Base-by-base conservation (phyloP, 768 basidiomycete genomes). In the Pleurotus eryngii region DNA sequence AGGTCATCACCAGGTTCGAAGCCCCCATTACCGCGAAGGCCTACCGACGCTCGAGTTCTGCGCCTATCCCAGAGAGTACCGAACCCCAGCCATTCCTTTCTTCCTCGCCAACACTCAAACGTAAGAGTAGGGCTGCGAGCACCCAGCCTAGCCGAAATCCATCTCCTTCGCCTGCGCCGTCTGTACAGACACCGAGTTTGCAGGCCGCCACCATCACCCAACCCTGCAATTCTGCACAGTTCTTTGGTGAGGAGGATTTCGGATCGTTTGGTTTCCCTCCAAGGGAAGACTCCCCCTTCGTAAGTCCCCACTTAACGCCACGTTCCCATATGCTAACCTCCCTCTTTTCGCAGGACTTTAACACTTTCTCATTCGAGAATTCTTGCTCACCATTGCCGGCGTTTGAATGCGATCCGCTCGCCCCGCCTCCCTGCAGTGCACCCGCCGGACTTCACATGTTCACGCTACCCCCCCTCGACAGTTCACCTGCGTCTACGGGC, bases 1-100 rank as follows among this genome's bases (percentile, higher is more conserved):
- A 84, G 68, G 73, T 90, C 64, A 76, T 87, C 43, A 88, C 88
- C 8, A 79, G 87, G 53, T 90, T 90, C 67, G 87, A 89, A 67
- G 76, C 80, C 1, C 88, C 88, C 42, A 81, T 90, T 40, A 90
- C 88, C 0, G 87, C 84, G n/a, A 78, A 81, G 53, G 76, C 80
- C 46, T 91, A 82, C 73, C 80, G 81, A 43, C 83, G 88, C 37
- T 87, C 86, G 22, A 86, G 85, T 9, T 89, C 86, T 45, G 81
- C 76, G 2, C 84, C 84, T 1, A 68, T 79, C 20, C 74, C 76
- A 8, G 76, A 79, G 48, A 68, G 70, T 4, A 74, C 72, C 39
- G 71, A 71, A 24, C 65, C 68, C 18, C 69, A 74, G 59, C 67
- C 67, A 9, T 75, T 76, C 67, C 63, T 75, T 27, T 68, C 70